A percentile compares a stretch with the other conserved stretches of the same genome.
These are phyloP conservation scores for Pezicula neosporulosa DNA, from an alignment of 2,329 filamentous ascomycete genomes.

Conservation along the genomic window DNA sequence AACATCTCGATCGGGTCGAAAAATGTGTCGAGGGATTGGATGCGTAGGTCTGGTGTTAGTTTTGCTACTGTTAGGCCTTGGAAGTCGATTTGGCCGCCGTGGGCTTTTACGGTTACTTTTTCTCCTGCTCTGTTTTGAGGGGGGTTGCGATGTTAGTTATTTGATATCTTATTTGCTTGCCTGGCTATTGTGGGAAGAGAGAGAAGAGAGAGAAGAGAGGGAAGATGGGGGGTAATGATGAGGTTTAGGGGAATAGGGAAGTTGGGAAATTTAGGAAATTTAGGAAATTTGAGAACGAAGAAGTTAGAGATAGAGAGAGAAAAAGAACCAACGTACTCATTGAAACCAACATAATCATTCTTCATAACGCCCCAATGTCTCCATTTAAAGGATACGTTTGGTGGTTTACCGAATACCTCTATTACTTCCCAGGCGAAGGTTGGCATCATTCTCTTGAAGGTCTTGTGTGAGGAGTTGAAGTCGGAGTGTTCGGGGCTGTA, in stretches of 20 bases:
- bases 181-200: too few relatives aligned
- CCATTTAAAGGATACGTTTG: conserved; percentile 61
- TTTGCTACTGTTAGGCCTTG: conserved; percentile 59
- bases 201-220: too few relatives aligned
- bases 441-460: conserved; percentile 72
- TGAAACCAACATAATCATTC: conserved; percentile 62
- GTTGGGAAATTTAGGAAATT: not conserved
- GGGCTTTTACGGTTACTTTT: conserved; percentile 58
- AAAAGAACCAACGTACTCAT: conserved; percentile 47
- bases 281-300: not conserved
- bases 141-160: not conserved
- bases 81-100: conserved; percentile 59
- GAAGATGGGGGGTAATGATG: too few relatives aligned
- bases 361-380: conserved; percentile 66
- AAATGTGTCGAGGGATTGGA: conserved; percentile 59
- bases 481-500: conserved; percentile 60
- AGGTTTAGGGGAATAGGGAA: too few relatives aligned
- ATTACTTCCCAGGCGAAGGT: conserved; percentile 69
- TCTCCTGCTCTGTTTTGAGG: conserved; percentile 53
- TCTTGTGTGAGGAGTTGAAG: conserved; percentile 63
- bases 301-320: not conserved
- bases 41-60: conserved; percentile 55
- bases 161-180: not conserved
- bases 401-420: conserved; percentile 64
- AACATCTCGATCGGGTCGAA: conserved; percentile 68